Evolutionary conservation across 163 green algal genomes (phyloP).

Genomic region (Scenedesmus sp.): DNA sequence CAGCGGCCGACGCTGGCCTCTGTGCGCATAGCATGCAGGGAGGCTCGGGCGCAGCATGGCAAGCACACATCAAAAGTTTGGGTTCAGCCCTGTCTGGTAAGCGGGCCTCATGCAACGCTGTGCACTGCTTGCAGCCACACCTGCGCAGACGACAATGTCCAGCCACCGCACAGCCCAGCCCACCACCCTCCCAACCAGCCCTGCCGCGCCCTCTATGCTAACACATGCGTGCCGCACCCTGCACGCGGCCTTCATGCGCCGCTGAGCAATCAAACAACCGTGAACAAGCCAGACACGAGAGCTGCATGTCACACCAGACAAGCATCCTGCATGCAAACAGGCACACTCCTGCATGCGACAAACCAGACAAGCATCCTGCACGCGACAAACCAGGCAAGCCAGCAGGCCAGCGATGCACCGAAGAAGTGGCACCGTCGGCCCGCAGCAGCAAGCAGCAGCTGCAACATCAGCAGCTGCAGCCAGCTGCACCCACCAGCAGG

Average conservation of each 20-base stretch:
- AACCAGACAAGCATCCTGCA: no score
- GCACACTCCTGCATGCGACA: not conserved
- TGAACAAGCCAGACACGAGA: not conserved
- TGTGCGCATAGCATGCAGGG: not conserved
- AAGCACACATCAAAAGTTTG: not conserved
- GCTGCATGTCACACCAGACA: not conserved
- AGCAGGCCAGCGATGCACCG: not conserved
- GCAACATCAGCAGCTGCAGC: not conserved
- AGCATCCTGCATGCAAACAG: no score
- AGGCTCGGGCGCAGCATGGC: not conserved
- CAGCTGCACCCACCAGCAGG: no score
- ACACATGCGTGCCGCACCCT: not conserved
- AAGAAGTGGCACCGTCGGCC: not conserved
- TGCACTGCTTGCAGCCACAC: not conserved
- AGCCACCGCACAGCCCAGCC: not conserved
- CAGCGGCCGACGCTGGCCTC: not conserved
- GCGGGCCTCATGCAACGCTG: not conserved
- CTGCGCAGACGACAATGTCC: not conserved
- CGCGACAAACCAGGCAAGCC: not conserved
- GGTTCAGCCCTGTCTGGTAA: not conserved
- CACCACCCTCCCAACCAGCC: not conserved
- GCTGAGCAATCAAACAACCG: not conserved
- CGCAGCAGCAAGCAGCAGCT: conserved; percentile 25
- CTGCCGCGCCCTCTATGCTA: not conserved
- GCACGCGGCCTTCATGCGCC: not conserved